These are phyloP conservation scores for Lichtheimia ramosa DNA, from an alignment of 371 early-diverging fungal genomes.

Conservation along the genomic window DNA sequence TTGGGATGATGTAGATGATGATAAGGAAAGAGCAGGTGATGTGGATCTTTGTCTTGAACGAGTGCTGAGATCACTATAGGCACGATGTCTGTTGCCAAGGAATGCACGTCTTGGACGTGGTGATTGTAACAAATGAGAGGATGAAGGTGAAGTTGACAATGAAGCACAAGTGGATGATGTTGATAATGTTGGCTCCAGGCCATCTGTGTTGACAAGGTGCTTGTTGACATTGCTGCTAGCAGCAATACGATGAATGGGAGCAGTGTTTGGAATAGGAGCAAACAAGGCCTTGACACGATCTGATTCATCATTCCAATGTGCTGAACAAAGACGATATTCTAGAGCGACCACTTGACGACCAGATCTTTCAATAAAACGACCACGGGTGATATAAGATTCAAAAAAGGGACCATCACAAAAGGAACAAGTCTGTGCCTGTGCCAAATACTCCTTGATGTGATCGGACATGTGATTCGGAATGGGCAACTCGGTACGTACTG, in stretches of 20 bases:
- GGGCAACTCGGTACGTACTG: slow-evolving; percentile 65
- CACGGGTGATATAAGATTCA: slow-evolving; percentile 62
- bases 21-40: slow-evolving; percentile 9
- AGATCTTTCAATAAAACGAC: slow-evolving; percentile 65
- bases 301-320: slow-evolving; percentile 43
- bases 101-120: too few species aligned
- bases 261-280: slow-evolving; percentile 11
- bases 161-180: too few species aligned
- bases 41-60: not conserved
- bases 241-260: slow-evolving; percentile 1
- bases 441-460: slow-evolving; percentile 67
- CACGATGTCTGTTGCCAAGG: slow-evolving; percentile 4
- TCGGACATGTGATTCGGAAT: slow-evolving; percentile 53
- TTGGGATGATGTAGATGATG: slow-evolving; percentile 17
- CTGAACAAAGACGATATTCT: slow-evolving; percentile 38
- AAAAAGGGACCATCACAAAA: slow-evolving; percentile 90
- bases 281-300: slow-evolving; percentile 41
- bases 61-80: slow-evolving; percentile 14
- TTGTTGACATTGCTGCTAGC: not conserved
- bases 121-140: slow-evolving; percentile 1
- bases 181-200: slow-evolving; percentile 5
- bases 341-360: slow-evolving; percentile 40
- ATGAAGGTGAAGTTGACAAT: not conserved
- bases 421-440: slow-evolving; percentile 68
- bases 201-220: slow-evolving; percentile 12